Evolutionary conservation across 129 eudicot genomes (phyloP), one percentile per base, ranked within the genome.

Genomic region (Flaveria linearis): DNA sequence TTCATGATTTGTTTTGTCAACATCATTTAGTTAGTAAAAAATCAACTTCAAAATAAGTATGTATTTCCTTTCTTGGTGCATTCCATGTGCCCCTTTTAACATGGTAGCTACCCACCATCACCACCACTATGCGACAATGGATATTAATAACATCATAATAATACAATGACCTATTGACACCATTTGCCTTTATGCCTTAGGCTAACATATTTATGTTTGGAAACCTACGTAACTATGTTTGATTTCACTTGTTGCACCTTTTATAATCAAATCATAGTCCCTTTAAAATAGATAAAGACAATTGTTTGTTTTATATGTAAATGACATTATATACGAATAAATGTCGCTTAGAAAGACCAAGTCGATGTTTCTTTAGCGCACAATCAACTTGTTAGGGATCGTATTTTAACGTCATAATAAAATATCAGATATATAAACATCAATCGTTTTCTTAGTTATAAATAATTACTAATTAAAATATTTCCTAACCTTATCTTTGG

Each of bases 31-130:
- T 57, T 69, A n/a, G 25, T 55, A 58, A 30, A 47, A 58, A 53
- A 46, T 66, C 76, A 69, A 42, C 62, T 58, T 60, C 52, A 71
- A 70, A 20, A 70, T 78, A 68, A 78, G 58, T 45, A 50, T 45
- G 71, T 13, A 69, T 58, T 78, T 76, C 64, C 69, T 78, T 78
- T 78, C 52, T 28, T 70, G 76, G 82, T 78, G 82, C 76, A 70
- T 26, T 78, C 82, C 76, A 78, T 78, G 76, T 78, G 82, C 71
- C 76, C 42, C 22, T 78, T 15, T 39, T 30, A 23, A 26, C 80
- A 25, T 76, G 46, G 53, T 50, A 69, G 75, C 17, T 12, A 64
- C 64, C 46, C 69, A 63, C 69, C 46, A 17, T 76, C 70, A 69
- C 70, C 76, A 70, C 28, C 76, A 78, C 33, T 47, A 65, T 5